These are phyloP conservation scores for Quercus tomentella DNA, from an alignment of 331 rosid species.

Conservation along the genomic window DNA sequence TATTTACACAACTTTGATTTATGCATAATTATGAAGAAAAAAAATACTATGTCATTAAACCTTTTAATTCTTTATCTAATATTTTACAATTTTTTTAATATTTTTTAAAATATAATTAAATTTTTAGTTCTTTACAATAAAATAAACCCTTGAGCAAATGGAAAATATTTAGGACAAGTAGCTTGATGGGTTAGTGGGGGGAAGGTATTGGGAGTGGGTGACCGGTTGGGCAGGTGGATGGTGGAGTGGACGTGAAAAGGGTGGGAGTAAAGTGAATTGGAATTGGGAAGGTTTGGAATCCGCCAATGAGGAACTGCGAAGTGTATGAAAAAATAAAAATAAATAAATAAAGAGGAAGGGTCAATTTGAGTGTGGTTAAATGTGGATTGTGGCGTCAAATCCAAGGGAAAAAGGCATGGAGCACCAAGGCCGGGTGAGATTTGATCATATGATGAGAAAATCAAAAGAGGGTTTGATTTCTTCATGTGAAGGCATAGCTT, in stretches of 20 bases:
- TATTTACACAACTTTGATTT: too few species aligned
- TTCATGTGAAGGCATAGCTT: background rate
- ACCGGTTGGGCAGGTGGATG: slow-evolving; percentile 35
- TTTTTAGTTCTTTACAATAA: too few species aligned
- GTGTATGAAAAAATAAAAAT: background rate
- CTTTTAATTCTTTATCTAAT: too few species aligned
- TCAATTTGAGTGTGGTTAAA: slow-evolving; percentile 16
- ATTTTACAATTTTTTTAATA: too few species aligned
- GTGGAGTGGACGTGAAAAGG: slow-evolving; percentile 22
- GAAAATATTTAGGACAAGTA: background rate
- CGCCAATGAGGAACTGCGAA: slow-evolving; percentile 32
- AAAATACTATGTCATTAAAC: too few species aligned
- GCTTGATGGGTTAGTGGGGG: background rate
- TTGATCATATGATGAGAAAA: background rate
- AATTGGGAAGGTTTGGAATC: slow-evolving; percentile 31
- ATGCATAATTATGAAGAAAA: too few species aligned
- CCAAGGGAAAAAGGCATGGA: background rate
- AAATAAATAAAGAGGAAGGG: slow-evolving; percentile 12
- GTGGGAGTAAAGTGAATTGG: slow-evolving; percentile 36
- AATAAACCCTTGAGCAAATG: too few species aligned
- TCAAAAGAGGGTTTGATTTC: background rate
- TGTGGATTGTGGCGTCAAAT: slow-evolving; percentile 27
- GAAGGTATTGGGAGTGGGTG: background rate
- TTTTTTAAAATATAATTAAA: too few species aligned
- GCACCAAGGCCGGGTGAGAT: background rate